Evolutionary conservation across 2,329 filamentous ascomycete species (phyloP).

Genomic region (Aureobasidium zeae): DNA sequence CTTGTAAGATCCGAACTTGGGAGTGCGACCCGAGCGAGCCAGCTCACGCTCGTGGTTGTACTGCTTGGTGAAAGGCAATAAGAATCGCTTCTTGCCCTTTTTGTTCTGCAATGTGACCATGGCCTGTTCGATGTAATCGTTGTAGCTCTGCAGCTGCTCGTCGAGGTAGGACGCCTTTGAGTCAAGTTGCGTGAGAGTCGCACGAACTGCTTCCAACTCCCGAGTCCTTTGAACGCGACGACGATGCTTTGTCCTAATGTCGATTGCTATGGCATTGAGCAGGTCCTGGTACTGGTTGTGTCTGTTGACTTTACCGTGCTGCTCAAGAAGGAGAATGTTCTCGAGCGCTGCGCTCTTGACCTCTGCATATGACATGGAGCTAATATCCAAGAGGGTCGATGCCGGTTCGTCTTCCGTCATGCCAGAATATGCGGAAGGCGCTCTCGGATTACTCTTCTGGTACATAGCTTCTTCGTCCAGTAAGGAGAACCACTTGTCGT

Average conservation of each 20-base stretch:
- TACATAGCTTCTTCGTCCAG: conserved; percentile 69
- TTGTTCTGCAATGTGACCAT: conserved; percentile 96
- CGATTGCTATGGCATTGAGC: conserved; percentile 91
- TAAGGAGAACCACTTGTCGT: conserved; percentile 74
- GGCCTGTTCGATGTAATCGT: conserved; percentile 97
- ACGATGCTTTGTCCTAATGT: conserved; percentile 94
- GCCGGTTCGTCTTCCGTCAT: conserved; percentile 18
- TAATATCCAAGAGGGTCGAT: conserved; percentile 65
- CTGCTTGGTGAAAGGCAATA: conserved; percentile 94
- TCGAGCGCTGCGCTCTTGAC: conserved; percentile 89
- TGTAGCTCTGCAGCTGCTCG: conserved; percentile 92
- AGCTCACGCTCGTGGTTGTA: conserved; percentile 98
- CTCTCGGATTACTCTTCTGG: conserved; percentile 32
- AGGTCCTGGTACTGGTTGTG: conserved; percentile 94
- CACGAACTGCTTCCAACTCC: conserved; percentile 74
- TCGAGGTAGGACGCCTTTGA: conserved; percentile 89
- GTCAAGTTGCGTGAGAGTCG: conserved; percentile 65
- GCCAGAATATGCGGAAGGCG: conserved; percentile 17
- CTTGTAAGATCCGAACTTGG: conserved; percentile 97
- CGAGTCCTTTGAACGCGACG: conserved; percentile 83
- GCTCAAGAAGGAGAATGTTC: conserved; percentile 84
- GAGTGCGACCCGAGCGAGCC: conserved; percentile 80
- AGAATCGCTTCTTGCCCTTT: conserved; percentile 88
- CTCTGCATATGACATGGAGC: conserved; percentile 79
- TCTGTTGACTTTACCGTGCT: conserved; percentile 67